Evolutionary conservation across 23 red algal species (phyloP), one percentile per base, ranked within the genome.

Genomic region (Gracilaria domingensis): DNA sequence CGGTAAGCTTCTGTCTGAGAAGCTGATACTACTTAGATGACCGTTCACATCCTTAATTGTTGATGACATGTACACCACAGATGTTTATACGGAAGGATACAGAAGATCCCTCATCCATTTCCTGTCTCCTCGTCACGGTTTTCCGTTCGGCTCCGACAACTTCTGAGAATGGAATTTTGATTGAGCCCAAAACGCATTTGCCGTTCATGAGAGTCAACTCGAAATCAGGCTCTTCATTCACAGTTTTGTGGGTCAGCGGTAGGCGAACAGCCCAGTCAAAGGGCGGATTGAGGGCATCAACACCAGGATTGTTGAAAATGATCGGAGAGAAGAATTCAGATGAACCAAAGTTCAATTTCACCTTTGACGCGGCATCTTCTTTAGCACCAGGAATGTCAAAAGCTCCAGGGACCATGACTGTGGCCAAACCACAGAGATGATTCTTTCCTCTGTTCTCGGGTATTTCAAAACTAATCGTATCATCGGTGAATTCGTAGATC

Each of bases 361-460:
- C 77, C 30, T 77, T 54, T 12, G 89, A 74, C 5, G 78, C 66
- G 13, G 75, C 34, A 45, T 70, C 35, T 53, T 92, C 62, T 12
- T 56, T 79, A 5, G 16, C 25, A 45, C 79, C 89, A 42, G 80
- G 62, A 45, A 92, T 66, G 30, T 84, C 65, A 33, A 72, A 82
- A 24, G 79, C 89, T 26, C 79, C 89, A 28, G 89, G 76, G 30
- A 92, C 80, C 34, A 92, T 40, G 28, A 92, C 80, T 13, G 89
- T 92, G 17, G 64, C 48, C 14, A 92, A 40, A 12, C 89, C 89
- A 32, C 64, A 73, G 13, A 83, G 60, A 24, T 47, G 51, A 21
- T 37, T 39, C 65, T 67, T 70, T 38, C 54, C 60, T 26, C 26
- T 47, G 45, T 73, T 40, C 20, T 83, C 89, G 1, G 80, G 62